Evolutionary conservation across 495 filamentous ascomycete genomes (phyloP).

Genomic region (Trypethelium eluteriae): DNA sequence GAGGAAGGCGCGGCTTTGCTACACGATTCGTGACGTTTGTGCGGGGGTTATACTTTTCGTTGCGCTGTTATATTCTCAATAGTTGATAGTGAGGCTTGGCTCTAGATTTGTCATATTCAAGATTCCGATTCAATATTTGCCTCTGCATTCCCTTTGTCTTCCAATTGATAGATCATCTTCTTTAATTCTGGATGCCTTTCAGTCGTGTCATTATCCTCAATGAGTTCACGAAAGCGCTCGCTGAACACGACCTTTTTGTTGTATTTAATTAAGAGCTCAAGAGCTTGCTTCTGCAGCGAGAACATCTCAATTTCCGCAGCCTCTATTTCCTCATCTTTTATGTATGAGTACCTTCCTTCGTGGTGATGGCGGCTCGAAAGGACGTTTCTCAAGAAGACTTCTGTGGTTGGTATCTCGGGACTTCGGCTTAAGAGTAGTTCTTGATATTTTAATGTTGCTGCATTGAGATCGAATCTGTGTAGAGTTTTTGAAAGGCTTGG

Average conservation of each 20-base stretch:
- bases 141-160: too few relatives aligned
- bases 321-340: not conserved
- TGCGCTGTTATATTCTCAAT: too few relatives aligned
- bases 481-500: not conserved
- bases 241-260: not conserved
- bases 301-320: not conserved
- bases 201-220: not conserved
- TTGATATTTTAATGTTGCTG: not conserved
- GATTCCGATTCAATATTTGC: too few relatives aligned
- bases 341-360: not conserved
- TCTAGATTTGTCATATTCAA: too few relatives aligned
- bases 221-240: not conserved
- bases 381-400: not conserved
- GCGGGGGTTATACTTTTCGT: too few relatives aligned
- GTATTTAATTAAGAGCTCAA: not conserved
- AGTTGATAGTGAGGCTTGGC: too few relatives aligned
- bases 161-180: not conserved
- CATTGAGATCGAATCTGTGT: not conserved
- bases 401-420: not conserved
- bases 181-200: not conserved
- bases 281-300: not conserved
- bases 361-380: not conserved
- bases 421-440: not conserved
- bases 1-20: too few relatives aligned
- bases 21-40: too few relatives aligned